Evolutionary conservation across 148 eudicot species (phyloP), one percentile per base, ranked within the genome.

Genomic region (Selenicereus undatus): DNA sequence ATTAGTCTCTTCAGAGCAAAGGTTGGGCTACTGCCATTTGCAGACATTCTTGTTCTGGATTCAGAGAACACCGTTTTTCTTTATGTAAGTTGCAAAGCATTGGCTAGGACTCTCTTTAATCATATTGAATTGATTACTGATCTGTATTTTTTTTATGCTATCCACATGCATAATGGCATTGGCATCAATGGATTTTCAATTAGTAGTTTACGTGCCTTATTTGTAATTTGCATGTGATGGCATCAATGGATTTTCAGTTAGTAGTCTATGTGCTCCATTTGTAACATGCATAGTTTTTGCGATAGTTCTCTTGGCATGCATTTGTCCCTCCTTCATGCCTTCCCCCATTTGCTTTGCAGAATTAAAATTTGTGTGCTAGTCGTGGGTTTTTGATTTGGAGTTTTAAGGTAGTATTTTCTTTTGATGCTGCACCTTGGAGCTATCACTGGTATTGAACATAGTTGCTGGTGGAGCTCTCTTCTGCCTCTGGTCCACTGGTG

Each of bases 31-130:
- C 84, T 96, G 73, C 93, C 98, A 29, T 83, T 76, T 78, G 86
- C 74, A 64, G 98, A 96, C 88, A 91, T 93, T 83, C 80, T 96
- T 77, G 91, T 85, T 87, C 84, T 96, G 90, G 83, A 94, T 84
- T 62, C 97, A 79, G 97, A 91, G 70, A 90, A 83, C 79, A 85
- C 86, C 30, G 86, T 96, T 79, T 87, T 88, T 50, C 97, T 96
- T 35, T 96, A 96, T 86, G 99, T 96, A 92, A 87, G 98, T 91
- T 76, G 79, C 76, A 77, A 50, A 48, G 17, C 11, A 2, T 39
- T 60, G 20, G 48, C 32, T 60, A 71, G 43, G 17, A 26, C 32
- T 30, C 45, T 52, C 20, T 64, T 42, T 17, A 51, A 8, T 7
- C 12, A 24, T 77, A 8, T 78, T 81, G 50, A 66, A 30, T 8